Evolutionary conservation across 352 stramenopile species (phyloP), one percentile per base, ranked within the genome.

Genomic region (Phytopythium montanum): DNA sequence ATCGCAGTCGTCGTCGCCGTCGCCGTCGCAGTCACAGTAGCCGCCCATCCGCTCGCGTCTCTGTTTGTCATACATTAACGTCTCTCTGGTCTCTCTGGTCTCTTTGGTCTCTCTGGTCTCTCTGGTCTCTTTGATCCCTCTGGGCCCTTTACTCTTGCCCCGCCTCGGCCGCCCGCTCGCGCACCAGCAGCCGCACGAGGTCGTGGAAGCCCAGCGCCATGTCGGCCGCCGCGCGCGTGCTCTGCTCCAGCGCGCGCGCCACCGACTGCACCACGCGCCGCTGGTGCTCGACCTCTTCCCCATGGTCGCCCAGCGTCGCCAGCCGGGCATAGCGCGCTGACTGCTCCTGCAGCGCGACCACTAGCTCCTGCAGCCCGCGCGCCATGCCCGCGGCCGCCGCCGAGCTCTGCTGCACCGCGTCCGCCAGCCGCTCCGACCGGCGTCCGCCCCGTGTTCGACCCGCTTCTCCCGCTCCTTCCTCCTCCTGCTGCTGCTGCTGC

Each of bases 361-460:
- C 66, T 26, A 81, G 64, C 41, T 81, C 72, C 57, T 81, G 69
- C 51, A 81, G 78, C 42, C 69, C 72, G 28, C 64, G 64, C 42
- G 69, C 67, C 72, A 78, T 78, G 26, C 64, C 66, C 1, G 75
- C 77, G 23, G 75, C 75, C 23, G 77, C 73, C 41, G 65, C 62
- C 3, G 75, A 75, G 25, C 77, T 79, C 44, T 85, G 73, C 64
- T 85, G 73, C 26, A 87, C 73, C 5, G 77, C 81, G 31, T 56
- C 72, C 19, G 62, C 53, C 33, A 87, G 60, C 29, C 68, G 34
- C 34, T 34, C 29, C 29, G 29, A 34, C 29, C 29, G 29, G 29
- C 29, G 29, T 4, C 9, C 29, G 29, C 29, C 29, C 29, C 29
- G n/a, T n/a, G n/a, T n/a, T n/a, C n/a, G n/a, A n/a, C n/a, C n/a